phyloP scores from a whole-genome alignment of 192 early-diverging fungal genomes.

The Coemansia javaensis region DNA sequence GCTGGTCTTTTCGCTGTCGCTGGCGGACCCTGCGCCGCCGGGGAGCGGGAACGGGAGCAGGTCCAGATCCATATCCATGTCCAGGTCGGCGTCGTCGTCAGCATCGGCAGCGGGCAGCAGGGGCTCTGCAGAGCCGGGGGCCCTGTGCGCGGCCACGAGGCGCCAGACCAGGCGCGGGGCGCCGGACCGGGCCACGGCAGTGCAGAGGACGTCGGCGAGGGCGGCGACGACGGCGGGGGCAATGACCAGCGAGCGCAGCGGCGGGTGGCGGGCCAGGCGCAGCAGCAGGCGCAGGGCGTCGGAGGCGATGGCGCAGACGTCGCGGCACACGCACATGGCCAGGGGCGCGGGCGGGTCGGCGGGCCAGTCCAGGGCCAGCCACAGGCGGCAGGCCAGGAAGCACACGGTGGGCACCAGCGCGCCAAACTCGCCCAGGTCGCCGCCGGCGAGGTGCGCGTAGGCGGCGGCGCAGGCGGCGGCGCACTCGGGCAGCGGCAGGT shows the following conservation, averaged over 20 bases:
- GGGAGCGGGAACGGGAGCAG: not conserved
- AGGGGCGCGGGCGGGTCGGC: not conserved
- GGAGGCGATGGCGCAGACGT: constrained; percentile 26
- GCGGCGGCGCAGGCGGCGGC: not conserved
- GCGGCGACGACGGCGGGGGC: constrained; percentile 5
- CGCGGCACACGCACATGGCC: constrained; percentile 10
- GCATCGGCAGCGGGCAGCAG: no score
- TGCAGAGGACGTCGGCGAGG: constrained; percentile 4
- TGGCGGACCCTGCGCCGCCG: not conserved
- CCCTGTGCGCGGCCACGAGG: not conserved
- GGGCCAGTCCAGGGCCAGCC: constrained; percentile 2
- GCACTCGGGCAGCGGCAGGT: constrained; percentile 9
- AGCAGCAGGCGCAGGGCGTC: constrained; percentile 20
- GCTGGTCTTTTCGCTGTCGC: not conserved
- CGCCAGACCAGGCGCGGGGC: not conserved
- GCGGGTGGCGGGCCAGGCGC: constrained; percentile 8
- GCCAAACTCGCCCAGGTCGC: not conserved
- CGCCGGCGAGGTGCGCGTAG: not conserved
- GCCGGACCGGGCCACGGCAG: not conserved
- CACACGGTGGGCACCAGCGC: constrained; percentile 17
- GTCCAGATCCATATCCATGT: not conserved
- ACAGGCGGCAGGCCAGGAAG: constrained; percentile 25
- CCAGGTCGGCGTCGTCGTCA: not conserved
- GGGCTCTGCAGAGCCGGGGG: no score
- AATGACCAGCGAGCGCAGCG: constrained; percentile 5